A percentile compares a stretch with the other conserved stretches of the same genome.
Evolutionary conservation across 495 filamentous ascomycete species (phyloP).

Genomic region (Cryomyces antarcticus): DNA sequence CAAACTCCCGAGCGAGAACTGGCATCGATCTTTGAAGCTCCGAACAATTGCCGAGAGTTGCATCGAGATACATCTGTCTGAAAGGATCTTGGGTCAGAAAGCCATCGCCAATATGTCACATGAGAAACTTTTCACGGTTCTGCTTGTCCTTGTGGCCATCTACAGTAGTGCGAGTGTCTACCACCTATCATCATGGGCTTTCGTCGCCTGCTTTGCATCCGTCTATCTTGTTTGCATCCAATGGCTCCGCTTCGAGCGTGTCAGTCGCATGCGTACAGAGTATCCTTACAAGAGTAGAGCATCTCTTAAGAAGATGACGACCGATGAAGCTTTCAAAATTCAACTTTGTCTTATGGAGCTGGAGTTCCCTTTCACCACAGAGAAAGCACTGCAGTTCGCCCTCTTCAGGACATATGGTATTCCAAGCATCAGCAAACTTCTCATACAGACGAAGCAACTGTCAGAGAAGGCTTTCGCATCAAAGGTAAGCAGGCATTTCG

Average conservation of each 20-base stretch:
- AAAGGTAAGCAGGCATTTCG: slow-evolving; percentile 23
- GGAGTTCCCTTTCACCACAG: slow-evolving; percentile 21
- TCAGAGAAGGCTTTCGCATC: slow-evolving; percentile 27
- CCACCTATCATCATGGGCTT: neutral
- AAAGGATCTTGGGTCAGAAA: too few relatives aligned
- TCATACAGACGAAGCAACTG: slow-evolving; percentile 38
- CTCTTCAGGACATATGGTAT: slow-evolving; percentile 54
- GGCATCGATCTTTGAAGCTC: too few relatives aligned
- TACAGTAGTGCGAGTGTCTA: too few relatives aligned
- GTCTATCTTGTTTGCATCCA: neutral
- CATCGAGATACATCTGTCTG: too few relatives aligned
- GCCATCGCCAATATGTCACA: too few relatives aligned
- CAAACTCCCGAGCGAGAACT: too few relatives aligned
- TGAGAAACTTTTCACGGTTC: too few relatives aligned
- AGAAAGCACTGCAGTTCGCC: slow-evolving; percentile 40
- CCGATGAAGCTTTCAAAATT: neutral
- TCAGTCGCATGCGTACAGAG: neutral
- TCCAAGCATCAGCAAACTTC: slow-evolving; percentile 35
- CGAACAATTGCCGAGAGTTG: too few relatives aligned
- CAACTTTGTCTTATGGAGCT: neutral
- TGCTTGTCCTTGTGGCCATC: too few relatives aligned
- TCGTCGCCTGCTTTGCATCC: neutral
- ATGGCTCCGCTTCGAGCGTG: neutral
- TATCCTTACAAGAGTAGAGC: slow-evolving; percentile 4
- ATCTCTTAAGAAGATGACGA: neutral